These are phyloP conservation scores for Ottelia alismoides DNA, from an alignment of 106 monocot genomes.

Conservation along the genomic window DNA sequence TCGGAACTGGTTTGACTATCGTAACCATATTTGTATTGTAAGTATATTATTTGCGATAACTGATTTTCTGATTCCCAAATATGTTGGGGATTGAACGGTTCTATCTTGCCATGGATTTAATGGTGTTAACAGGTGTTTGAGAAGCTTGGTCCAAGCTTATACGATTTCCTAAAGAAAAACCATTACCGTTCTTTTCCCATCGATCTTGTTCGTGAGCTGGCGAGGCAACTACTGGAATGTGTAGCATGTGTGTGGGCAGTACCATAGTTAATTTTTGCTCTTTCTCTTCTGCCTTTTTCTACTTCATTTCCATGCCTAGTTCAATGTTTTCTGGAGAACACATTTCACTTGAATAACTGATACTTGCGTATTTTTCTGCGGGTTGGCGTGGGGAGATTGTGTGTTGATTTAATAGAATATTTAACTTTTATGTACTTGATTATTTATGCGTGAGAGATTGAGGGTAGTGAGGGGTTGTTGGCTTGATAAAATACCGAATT, in stretches of 20 bases:
- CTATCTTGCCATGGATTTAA: conserved; percentile 44
- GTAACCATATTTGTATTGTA: conserved; percentile 99
- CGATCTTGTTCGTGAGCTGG: conserved; percentile 85
- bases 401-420: too few species aligned
- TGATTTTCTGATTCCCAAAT: conserved; percentile 21
- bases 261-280: not conserved
- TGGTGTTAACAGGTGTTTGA: conserved; percentile 88
- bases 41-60: conserved; percentile 38
- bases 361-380: too few species aligned
- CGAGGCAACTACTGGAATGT: conserved; percentile 81
- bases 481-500: too few species aligned
- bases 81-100: conserved; percentile 29
- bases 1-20: conserved; percentile 99
- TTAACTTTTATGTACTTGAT: too few species aligned
- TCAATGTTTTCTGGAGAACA: too few species aligned
- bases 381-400: too few species aligned
- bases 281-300: not conserved
- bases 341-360: too few species aligned
- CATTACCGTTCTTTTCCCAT: conserved; percentile 83
- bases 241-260: conserved; percentile 78
- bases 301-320: too few species aligned
- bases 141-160: conserved; percentile 97
- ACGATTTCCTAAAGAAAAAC: conserved; percentile 95
- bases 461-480: too few species aligned
- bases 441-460: too few species aligned